Evolutionary conservation across 2,329 filamentous ascomycete genomes (phyloP).

Genomic region (Kalaharituber pfeilii): DNA sequence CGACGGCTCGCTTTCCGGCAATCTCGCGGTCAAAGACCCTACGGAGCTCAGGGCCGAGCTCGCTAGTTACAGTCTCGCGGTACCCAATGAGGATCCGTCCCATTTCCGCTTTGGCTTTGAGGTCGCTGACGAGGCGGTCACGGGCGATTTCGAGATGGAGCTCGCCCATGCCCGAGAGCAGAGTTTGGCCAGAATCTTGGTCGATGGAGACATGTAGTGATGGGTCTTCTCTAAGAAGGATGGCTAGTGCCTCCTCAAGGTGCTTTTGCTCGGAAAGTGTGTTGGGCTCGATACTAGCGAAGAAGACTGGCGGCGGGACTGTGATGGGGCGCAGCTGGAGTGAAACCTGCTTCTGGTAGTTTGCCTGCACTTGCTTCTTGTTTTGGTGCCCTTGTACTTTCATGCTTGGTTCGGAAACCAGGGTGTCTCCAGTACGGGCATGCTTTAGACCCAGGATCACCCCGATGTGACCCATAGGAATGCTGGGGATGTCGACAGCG

Average conservation of each 20-base stretch:
- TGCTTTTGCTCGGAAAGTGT: constrained; percentile 63
- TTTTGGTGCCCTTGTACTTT: constrained; percentile 9
- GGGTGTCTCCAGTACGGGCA: constrained; percentile 82
- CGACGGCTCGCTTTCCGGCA: constrained; percentile 61
- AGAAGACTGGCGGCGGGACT: constrained; percentile 87
- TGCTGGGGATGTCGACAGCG: constrained; percentile 63
- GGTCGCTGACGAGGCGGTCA: constrained; percentile 70
- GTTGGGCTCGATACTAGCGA: constrained; percentile 76
- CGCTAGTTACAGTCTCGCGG: constrained; percentile 55
- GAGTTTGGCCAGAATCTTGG: constrained; percentile 80
- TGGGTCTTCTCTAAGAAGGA: constrained; percentile 78
- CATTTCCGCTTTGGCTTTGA: constrained; percentile 72
- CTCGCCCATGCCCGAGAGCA: constrained; percentile 90
- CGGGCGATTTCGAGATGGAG: constrained; percentile 86
- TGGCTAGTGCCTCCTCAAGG: constrained; percentile 55
- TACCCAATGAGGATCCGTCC: constrained; percentile 91
- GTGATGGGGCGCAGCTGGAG: constrained; percentile 75
- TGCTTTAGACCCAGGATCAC: constrained; percentile 80
- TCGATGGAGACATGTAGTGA: constrained; percentile 72
- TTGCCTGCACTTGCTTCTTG: constrained; percentile 7
- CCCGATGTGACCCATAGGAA: constrained; percentile 78
- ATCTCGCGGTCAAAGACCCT: constrained; percentile 61
- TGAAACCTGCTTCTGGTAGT: constrained; percentile 36
- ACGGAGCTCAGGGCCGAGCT: constrained; percentile 37
- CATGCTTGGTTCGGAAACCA: constrained; percentile 39